Evolutionary conservation across 495 filamentous ascomycete species (phyloP).

Genomic region (Penicillium nucicola): DNA sequence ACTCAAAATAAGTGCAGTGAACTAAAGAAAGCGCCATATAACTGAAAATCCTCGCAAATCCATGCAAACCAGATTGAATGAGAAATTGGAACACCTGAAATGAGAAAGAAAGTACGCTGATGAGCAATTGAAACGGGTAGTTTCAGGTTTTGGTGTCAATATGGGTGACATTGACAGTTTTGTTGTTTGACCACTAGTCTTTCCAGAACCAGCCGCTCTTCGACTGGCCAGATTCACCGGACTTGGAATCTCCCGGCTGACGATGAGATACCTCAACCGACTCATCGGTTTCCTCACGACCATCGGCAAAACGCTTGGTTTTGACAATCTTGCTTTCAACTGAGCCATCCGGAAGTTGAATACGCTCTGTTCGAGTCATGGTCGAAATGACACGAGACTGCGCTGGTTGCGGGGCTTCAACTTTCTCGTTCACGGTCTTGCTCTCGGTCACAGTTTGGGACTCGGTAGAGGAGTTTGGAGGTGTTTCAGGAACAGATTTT

Average conservation of each 20-base stretch:
- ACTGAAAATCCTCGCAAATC: too few relatives aligned
- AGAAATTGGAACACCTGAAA: too few relatives aligned
- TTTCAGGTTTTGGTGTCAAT: too few relatives aligned
- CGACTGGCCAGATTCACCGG: conserved; percentile 13
- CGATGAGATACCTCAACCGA: conserved; percentile 32
- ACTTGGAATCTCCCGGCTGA: conserved; percentile 3
- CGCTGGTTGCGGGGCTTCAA: background rate
- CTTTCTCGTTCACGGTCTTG: background rate
- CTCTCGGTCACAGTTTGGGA: too few relatives aligned
- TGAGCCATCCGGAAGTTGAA: conserved; percentile 56
- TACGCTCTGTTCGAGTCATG: conserved; percentile 53
- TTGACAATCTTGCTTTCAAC: conserved; percentile 56
- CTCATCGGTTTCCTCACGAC: conserved; percentile 56
- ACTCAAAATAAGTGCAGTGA: too few relatives aligned
- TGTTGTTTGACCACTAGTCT: conserved; percentile 8
- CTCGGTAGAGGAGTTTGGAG: conserved; percentile 2
- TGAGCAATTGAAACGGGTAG: conserved; percentile 2
- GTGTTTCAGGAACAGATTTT: conserved; percentile 26
- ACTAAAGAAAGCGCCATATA: too few relatives aligned
- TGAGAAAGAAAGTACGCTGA: conserved; percentile 8
- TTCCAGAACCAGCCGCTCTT: conserved; percentile 46
- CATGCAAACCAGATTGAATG: too few relatives aligned
- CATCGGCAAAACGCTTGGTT: conserved; percentile 62
- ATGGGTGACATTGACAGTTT: too few relatives aligned
- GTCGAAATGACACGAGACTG: conserved; percentile 50